Conservation (phyloP, 2,329 filamentous ascomycete genomes). For the Triangularia setosa region DNA sequence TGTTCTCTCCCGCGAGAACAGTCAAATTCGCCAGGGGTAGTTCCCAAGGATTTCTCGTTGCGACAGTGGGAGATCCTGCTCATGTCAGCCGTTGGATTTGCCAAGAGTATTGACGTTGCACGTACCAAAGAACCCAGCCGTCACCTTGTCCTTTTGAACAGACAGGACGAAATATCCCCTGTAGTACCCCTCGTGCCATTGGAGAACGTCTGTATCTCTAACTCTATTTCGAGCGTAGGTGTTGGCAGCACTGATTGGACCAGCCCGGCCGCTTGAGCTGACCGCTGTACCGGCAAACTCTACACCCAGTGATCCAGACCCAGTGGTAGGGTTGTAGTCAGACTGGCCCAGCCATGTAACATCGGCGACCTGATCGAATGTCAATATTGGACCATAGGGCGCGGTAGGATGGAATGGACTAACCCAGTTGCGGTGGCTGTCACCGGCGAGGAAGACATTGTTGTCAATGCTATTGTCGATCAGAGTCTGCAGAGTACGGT, state of each 20-base stretch:
- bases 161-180: conserved; percentile 67
- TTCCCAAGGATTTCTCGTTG: conserved; percentile 60
- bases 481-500: conserved; percentile 64
- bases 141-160: conserved; percentile 51
- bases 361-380: conserved; percentile 38
- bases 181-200: conserved; percentile 72
- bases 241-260: conserved; percentile 51
- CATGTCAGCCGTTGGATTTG: not conserved
- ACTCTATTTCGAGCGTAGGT: conserved; percentile 47
- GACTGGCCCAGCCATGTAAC: conserved; percentile 54
- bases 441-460: conserved; percentile 69
- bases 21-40: conserved; percentile 69
- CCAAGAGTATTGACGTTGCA: not conserved
- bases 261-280: conserved; percentile 37
- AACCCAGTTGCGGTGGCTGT: conserved; percentile 62
- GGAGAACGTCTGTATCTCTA: conserved; percentile 56
- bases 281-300: conserved; percentile 67
- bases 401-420: not conserved
- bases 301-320: conserved; percentile 54
- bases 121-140: conserved; percentile 59
- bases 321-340: conserved; percentile 49
- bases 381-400: not conserved
- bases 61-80: conserved; percentile 48
- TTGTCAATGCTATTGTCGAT: conserved; percentile 67
- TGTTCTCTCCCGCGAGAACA: conserved; percentile 58